Evolutionary conservation across 2,329 filamentous ascomycete species (phyloP), one percentile per base, ranked within the genome.

Genomic region (Aspergillus floridensis): DNA sequence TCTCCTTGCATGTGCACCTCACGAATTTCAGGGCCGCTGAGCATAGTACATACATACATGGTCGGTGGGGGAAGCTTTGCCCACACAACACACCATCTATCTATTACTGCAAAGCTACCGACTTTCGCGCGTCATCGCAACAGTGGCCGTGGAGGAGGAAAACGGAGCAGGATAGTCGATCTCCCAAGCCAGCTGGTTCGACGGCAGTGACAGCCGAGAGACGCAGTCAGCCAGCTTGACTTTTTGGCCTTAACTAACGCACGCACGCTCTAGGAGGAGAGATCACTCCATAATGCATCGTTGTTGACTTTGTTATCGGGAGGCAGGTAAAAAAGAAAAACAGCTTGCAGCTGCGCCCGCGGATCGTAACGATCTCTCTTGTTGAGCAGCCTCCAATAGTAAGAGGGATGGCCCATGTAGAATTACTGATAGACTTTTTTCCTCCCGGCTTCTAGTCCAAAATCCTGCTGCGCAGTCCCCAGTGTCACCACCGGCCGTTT

Each of bases 131-230:
- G 38, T 44, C 38, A 44, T 44, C 38, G 16, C 38, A 16, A 19
- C 38, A 44, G 16, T 16, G n/a, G 38, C 7, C 38, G 38, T 44
- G 38, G 38, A n/a, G 38, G 38, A 16, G 26, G 38, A 44, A 14
- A 44, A n/a, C 35, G 46, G n/a, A 52, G 22, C 47, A 53, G 14
- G 22, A 53, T 48, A 54, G 50, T 22, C 38, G 48, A 53, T 47
- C 50, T 49, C 50, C 24, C 38, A 48, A 55, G 32, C 24, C 38
- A 54, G 56, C 48, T 52, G 58, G 53, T 62, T 62, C 53, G 60
- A 60, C 53, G 58, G 56, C 31, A 48, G 50, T 57, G 59, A 57
- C 62, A 60, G 44, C 62, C 50, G 56, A 44, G 38, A 8, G 57
- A 49, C 51, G 49, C 32, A 32, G 32, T 22, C 49, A 21, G 38